A percentile compares a stretch with the other conserved stretches of the same genome.
These are phyloP conservation scores for Boletus fagicola DNA, from an alignment of 768 basidiomycete species.

Conservation along the genomic window DNA sequence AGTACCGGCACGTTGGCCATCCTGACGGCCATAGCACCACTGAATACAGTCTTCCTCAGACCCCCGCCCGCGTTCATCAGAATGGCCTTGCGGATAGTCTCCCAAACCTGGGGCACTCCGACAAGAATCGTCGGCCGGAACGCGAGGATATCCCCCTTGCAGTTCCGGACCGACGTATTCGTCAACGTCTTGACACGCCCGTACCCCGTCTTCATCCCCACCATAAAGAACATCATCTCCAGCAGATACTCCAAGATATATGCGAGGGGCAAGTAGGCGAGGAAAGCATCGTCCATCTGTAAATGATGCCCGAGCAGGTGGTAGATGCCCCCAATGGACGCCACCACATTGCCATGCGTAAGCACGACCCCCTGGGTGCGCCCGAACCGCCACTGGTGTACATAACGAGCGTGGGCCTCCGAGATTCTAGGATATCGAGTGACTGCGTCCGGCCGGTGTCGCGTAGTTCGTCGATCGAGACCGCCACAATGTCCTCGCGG, in stretches of 20 bases:
- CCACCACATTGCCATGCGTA: conserved; percentile 81
- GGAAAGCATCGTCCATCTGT: conserved; percentile 40
- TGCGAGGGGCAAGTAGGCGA: conserved; percentile 91
- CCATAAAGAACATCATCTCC: conserved; percentile 72
- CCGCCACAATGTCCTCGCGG: conserved; percentile 58
- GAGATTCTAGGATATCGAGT: conserved; percentile 46
- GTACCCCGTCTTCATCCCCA: conserved; percentile 82
- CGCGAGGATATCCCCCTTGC: conserved; percentile 80
- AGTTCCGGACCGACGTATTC: conserved; percentile 86
- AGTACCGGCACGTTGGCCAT: conserved; percentile 66
- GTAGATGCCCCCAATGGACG: conserved; percentile 82
- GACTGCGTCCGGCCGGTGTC: conserved; percentile 59
- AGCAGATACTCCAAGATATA: conserved; percentile 97
- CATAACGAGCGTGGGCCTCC: conserved; percentile 67
- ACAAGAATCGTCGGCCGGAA: conserved; percentile 89
- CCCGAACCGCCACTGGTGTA: conserved; percentile 92
- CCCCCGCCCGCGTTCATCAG: conserved; percentile 67
- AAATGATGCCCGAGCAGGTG: conserved; percentile 61
- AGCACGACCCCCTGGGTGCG: conserved; percentile 89
- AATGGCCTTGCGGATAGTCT: conserved; percentile 95
- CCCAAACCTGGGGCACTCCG: conserved; percentile 96
- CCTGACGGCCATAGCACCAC: conserved; percentile 75
- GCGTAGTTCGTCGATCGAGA: conserved; percentile 70
- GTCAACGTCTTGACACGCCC: conserved; percentile 96
- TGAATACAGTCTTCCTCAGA: conserved; percentile 75